These are phyloP conservation scores for Streptanthus diversifolius DNA, from an alignment of 345 rosid species.

Conservation along the genomic window DNA sequence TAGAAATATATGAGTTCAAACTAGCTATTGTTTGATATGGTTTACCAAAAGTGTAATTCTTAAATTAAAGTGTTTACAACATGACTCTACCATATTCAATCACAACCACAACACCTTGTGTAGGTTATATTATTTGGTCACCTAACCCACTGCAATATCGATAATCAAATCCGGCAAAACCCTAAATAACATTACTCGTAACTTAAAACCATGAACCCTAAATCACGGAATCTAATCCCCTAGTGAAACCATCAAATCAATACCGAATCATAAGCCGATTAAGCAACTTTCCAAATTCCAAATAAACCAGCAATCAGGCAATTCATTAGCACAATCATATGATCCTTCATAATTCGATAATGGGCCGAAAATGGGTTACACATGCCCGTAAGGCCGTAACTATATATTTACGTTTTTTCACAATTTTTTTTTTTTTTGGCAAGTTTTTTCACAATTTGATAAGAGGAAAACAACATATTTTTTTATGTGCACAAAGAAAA, in stretches of 20 bases:
- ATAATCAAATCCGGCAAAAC: not conserved
- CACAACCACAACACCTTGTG: not conserved
- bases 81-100: not conserved
- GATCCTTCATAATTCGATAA: not conserved
- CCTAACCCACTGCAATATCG: too few species aligned
- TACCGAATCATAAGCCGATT: not conserved
- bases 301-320: too few species aligned
- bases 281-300: not conserved
- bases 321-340: not conserved
- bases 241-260: not conserved
- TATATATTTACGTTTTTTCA: not conserved
- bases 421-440: too few species aligned
- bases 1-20: too few species aligned
- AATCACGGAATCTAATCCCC: too few species aligned
- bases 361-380: not conserved
- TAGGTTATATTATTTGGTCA: too few species aligned
- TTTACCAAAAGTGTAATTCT: too few species aligned
- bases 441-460: too few species aligned
- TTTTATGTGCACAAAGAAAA: too few species aligned
- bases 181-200: not conserved
- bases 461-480: too few species aligned
- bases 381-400: not conserved
- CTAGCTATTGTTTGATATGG: too few species aligned
- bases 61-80: not conserved
- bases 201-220: not conserved